These are phyloP conservation scores for Anethum foeniculum DNA, from an alignment of 140 eudicot species.

Conservation along the genomic window DNA sequence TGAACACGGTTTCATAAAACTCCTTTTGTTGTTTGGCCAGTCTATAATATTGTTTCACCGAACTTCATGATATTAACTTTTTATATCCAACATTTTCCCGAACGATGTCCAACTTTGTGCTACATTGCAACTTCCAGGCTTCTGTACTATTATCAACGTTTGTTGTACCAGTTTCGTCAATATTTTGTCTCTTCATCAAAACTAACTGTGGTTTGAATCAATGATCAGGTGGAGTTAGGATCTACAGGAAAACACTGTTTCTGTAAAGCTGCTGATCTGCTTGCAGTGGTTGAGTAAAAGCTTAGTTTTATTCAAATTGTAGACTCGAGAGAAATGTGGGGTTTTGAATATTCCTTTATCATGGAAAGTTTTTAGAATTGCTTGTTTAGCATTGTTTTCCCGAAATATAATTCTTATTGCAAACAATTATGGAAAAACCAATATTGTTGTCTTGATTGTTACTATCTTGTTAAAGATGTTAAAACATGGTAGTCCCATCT, in stretches of 20 bases:
- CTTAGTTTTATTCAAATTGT: constrained; percentile 1
- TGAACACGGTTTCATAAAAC: background rate
- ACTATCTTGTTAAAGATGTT: background rate
- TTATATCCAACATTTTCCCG: background rate
- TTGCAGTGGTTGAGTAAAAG: constrained; percentile 79
- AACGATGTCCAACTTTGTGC: background rate
- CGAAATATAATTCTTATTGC: background rate
- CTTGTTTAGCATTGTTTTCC: background rate
- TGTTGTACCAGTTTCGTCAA: background rate
- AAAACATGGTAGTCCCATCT: background rate
- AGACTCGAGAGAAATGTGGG: background rate
- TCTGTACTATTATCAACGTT: background rate
- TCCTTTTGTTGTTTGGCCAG: background rate
- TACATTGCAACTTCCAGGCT: background rate
- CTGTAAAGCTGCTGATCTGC: constrained; percentile 74
- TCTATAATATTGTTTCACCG: background rate
- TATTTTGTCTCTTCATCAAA: background rate
- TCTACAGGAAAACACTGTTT: constrained; percentile 63
- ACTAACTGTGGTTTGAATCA: background rate
- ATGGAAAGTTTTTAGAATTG: background rate
- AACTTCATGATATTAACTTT: background rate
- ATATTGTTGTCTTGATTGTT: background rate
- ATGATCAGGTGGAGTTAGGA: constrained; percentile 80
- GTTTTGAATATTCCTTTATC: background rate
- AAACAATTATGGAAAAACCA: background rate